Conservation (phyloP, 2,329 filamentous ascomycete genomes). For the Aspergillus nomiae region DNA sequence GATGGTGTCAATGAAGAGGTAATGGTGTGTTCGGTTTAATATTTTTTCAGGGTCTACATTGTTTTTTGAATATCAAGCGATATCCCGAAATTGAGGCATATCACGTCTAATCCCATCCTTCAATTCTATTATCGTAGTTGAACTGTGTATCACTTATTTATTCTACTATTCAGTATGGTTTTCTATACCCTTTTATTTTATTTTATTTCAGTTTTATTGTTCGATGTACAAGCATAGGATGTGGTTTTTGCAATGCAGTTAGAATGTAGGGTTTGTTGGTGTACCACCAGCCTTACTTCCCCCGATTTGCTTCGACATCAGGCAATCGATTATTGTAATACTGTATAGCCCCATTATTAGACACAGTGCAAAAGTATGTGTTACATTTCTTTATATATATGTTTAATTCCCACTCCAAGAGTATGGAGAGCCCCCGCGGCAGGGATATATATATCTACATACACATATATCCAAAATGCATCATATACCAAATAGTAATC, state of each 20-base stretch:
- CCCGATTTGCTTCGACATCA: background rate
- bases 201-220: too few species aligned
- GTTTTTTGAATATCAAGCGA: background rate
- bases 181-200: background rate
- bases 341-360: background rate
- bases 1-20: slow-evolving; percentile 5
- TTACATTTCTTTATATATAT: background rate
- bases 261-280: too few species aligned
- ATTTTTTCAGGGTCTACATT: background rate
- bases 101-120: too few species aligned
- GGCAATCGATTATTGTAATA: background rate
- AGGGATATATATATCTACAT: background rate
- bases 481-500: background rate
- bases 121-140: background rate
- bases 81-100: background rate
- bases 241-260: too few species aligned
- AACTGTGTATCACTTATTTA: background rate
- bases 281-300: background rate
- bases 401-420: background rate
- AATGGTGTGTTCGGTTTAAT: background rate
- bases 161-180: too few species aligned
- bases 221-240: too few species aligned
- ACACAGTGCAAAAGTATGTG: background rate
- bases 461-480: background rate
- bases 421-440: background rate